Evolutionary conservation across 1,284 basidiomycete species (phyloP).

Genomic region (Pholiota adiposa): DNA sequence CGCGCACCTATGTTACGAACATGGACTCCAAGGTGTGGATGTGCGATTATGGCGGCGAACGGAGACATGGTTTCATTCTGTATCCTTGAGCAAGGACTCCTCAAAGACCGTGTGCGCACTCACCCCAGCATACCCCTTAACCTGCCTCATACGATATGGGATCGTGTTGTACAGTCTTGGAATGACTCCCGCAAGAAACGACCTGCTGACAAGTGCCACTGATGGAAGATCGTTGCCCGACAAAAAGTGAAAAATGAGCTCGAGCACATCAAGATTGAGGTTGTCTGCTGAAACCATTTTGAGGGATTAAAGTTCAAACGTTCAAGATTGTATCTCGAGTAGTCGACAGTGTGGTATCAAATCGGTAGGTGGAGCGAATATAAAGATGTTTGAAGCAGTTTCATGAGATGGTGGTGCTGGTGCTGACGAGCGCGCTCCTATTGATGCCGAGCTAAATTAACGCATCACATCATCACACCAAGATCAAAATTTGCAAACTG

Average conservation of each 20-base stretch:
- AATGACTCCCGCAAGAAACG: slow-evolving; percentile 63
- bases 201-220: slow-evolving; percentile 61
- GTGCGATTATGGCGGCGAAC: slow-evolving; percentile 57
- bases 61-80: slow-evolving; percentile 52
- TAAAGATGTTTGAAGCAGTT: not conserved
- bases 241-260: slow-evolving; percentile 60
- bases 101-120: slow-evolving; percentile 16
- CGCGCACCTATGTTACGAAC: slow-evolving; percentile 60
- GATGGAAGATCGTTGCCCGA: slow-evolving; percentile 58
- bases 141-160: slow-evolving; percentile 54
- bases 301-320: too few species aligned
- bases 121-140: slow-evolving; percentile 58
- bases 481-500: not conserved
- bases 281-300: slow-evolving; percentile 68
- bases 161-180: slow-evolving; percentile 64
- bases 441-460: not conserved
- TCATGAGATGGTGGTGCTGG: not conserved
- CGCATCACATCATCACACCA: not conserved
- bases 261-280: slow-evolving; percentile 71
- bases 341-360: not conserved
- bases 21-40: slow-evolving; percentile 56
- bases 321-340: not conserved
- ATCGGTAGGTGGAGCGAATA: not conserved
- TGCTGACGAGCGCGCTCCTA: not conserved
- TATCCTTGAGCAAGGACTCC: not conserved